A percentile compares a stretch with the other conserved stretches of the same genome.
Evolutionary conservation across 305 asterid genomes (phyloP).

Genomic region (Fraxinus albicans): DNA sequence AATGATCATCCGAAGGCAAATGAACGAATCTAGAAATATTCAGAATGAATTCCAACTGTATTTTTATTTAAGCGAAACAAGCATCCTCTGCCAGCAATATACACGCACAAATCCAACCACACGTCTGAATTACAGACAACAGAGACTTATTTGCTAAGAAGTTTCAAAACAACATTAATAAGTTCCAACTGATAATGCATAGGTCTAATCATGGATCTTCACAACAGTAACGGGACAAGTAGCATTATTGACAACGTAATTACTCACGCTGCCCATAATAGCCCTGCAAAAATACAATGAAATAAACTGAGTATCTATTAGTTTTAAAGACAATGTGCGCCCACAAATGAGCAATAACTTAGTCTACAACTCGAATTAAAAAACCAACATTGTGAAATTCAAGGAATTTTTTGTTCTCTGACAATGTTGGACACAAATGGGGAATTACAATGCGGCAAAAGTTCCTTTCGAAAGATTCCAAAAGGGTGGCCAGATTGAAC

Average conservation of each 20-base stretch:
- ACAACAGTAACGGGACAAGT: conserved; percentile 75
- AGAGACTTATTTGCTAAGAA: conserved; percentile 14
- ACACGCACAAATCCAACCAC: conserved; percentile 10
- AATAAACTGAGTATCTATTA: conserved; percentile 8
- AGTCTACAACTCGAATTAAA: not conserved
- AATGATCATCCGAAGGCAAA: not conserved
- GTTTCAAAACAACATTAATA: conserved; percentile 13
- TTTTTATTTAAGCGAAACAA: not conserved
- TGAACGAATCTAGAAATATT: not conserved
- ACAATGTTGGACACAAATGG: not conserved
- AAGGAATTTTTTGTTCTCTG: not conserved
- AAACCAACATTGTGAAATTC: not conserved
- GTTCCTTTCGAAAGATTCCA: not conserved
- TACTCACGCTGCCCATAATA: conserved; percentile 87
- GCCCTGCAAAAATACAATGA: conserved; percentile 45
- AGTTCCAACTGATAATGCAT: conserved; percentile 2
- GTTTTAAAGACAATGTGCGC: not conserved
- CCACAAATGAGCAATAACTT: not conserved
- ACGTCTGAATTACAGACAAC: conserved; percentile 20
- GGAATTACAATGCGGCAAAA: not conserved
- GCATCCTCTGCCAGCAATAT: not conserved
- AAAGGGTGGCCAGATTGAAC: not conserved
- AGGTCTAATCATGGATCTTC: conserved; percentile 43
- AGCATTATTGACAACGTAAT: conserved; percentile 70
- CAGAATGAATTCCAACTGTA: not conserved